phyloP scores from a whole-genome alignment of 2,329 filamentous ascomycete species.

The Orbilia quercus region DNA sequence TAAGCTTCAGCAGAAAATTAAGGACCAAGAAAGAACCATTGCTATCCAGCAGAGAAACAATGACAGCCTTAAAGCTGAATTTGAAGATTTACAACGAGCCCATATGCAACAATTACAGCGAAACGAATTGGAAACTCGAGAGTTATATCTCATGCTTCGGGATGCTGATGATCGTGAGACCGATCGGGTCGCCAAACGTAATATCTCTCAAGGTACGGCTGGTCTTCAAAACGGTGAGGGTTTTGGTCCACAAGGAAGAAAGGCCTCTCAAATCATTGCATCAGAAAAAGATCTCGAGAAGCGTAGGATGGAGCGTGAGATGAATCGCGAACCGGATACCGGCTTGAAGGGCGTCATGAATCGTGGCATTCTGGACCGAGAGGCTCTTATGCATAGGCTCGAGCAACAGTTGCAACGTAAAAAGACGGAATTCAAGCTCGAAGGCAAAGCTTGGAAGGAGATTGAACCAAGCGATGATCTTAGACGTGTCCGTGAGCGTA shows the following conservation, averaged over 20 bases:
- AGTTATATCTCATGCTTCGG: constrained; percentile 96
- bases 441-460: constrained; percentile 90
- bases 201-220: constrained; percentile 41
- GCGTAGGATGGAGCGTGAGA: too few species aligned
- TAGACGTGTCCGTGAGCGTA: constrained; percentile 89
- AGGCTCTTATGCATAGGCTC: constrained; percentile 89
- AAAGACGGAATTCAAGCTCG: constrained; percentile 97
- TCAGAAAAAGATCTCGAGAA: constrained; percentile 73
- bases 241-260: constrained; percentile 66
- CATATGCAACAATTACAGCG: constrained; percentile 83
- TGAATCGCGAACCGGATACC: too few species aligned
- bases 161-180: constrained; percentile 95
- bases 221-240: constrained; percentile 65
- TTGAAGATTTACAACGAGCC: constrained; percentile 71
- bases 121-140: constrained; percentile 94
- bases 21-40: constrained; percentile 90
- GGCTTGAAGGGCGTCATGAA: too few species aligned
- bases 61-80: constrained; percentile 86
- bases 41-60: constrained; percentile 87
- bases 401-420: constrained; percentile 96
- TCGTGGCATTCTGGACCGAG: constrained; percentile 92
- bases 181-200: constrained; percentile 69
- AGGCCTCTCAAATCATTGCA: constrained; percentile 62
- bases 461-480: constrained; percentile 90
- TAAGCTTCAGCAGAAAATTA: constrained; percentile 92